Base-by-base conservation (phyloP, 768 basidiomycete genomes). In the Leccinum barrowsii region DNA sequence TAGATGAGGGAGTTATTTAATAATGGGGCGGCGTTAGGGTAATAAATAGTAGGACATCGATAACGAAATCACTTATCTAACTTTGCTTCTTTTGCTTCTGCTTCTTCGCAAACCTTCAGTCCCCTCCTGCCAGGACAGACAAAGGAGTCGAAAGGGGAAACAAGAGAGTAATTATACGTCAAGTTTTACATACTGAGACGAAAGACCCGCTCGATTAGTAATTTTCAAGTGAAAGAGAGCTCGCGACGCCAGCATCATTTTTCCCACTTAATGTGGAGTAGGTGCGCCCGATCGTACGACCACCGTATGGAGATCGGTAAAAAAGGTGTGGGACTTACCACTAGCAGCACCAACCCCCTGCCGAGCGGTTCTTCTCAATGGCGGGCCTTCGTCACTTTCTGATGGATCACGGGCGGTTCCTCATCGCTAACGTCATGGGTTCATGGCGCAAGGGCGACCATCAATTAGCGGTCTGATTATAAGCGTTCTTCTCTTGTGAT, bases 1-100 rank as follows among this genome's bases (percentile, higher is more conserved):
- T 76, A 98, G 96, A 73, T 97, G 93, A 35, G 94, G 42, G 95
- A 75, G 96, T 94, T 76, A 94, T 98, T 98, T 98, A 57, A 65
- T 54, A 50, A 52, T 22, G 28, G 87, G 17, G 60, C 93, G 91
- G 67, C 94, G 90, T 80, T 98, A 98, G 79, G 94, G 96, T 48
- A 48, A 24, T 21, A 48, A 13, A 8, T 44, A 10, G 19, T 60
- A 97, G 89, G 58, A 98, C 89, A 73, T 96, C 92, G 67, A 98
- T 81, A 73, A 98, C 94, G 65, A 98, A 93, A 74, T 97, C 93
- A 82, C 90, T 52, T 57, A 92, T 83, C 94, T 95, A 81, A 87
- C 35, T 26, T 15, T 32, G 28, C 52, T 61, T 61, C 65, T 61
- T 65, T 40, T 40, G 40, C 40, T 40, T 40, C n/a, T 53, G 19